phyloP scores from a whole-genome alignment of 495 filamentous ascomycete species.

The Letharia lupina region DNA sequence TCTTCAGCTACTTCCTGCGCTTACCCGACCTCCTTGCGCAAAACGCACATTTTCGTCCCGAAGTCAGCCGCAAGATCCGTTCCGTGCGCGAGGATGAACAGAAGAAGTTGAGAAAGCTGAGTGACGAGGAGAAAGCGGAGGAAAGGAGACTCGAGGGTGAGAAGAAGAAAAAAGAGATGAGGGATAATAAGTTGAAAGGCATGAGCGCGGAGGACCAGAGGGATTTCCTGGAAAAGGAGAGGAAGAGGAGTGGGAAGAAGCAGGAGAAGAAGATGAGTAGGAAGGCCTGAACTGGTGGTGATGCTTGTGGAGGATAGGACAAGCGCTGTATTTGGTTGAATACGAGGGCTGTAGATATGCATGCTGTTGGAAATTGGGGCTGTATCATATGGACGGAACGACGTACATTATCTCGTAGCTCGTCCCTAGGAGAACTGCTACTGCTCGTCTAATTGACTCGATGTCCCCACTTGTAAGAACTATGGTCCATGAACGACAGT shows the following conservation, averaged over 20 bases:
- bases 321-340: background rate
- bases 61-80: slow-evolving; percentile 78
- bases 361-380: background rate
- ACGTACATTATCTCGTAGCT: background rate
- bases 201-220: slow-evolving; percentile 91
- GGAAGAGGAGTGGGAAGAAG: slow-evolving; percentile 70
- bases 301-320: background rate
- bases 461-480: background rate
- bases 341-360: background rate
- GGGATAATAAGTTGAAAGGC: slow-evolving; percentile 71
- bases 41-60: slow-evolving; percentile 74
- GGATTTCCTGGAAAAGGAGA: slow-evolving; percentile 88
- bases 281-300: slow-evolving; percentile 28
- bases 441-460: background rate
- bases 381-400: slow-evolving; percentile 1
- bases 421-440: background rate
- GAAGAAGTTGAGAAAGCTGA: slow-evolving; percentile 66
- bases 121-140: slow-evolving; percentile 91
- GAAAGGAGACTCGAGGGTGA: slow-evolving; percentile 71
- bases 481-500: background rate
- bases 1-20: slow-evolving; percentile 79
- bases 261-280: slow-evolving; percentile 59
- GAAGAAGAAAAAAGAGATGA: slow-evolving; percentile 83
- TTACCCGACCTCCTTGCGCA: slow-evolving; percentile 71
- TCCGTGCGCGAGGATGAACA: slow-evolving; percentile 73